phyloP scores from a whole-genome alignment of 2,329 filamentous ascomycete species.

The Cytospora piceicola region DNA sequence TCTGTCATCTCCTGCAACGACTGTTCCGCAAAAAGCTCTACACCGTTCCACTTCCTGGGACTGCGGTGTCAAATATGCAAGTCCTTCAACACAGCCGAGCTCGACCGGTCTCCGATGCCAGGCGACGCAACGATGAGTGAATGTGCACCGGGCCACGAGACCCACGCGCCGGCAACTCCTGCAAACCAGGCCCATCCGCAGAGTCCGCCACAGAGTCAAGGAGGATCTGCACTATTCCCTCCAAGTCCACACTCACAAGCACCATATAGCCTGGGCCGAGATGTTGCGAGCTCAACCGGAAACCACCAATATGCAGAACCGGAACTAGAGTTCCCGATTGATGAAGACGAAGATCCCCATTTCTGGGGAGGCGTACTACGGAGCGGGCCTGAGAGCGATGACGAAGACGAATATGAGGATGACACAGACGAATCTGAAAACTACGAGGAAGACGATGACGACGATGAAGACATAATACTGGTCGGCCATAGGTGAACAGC shows the following conservation, averaged over 20 bases:
- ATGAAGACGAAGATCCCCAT: slow-evolving; percentile 54
- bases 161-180: neutral
- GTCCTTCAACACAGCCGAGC: slow-evolving; percentile 71
- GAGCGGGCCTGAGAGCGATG: slow-evolving; percentile 39
- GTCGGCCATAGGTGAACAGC: slow-evolving; percentile 48
- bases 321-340: slow-evolving; percentile 8
- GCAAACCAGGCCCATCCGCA: neutral
- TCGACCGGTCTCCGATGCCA: slow-evolving; percentile 39
- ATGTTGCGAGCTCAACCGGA: neutral
- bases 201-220: neutral
- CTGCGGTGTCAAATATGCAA: slow-evolving; percentile 79
- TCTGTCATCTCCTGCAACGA: slow-evolving; percentile 93
- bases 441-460: slow-evolving; percentile 52
- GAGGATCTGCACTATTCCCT: neutral
- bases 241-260: neutral
- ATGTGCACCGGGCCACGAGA: neutral
- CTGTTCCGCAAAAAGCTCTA: slow-evolving; percentile 84
- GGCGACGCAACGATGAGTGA: neutral
- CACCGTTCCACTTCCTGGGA: slow-evolving; percentile 92
- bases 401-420: slow-evolving; percentile 53
- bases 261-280: neutral
- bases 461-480: slow-evolving; percentile 55
- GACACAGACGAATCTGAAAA: slow-evolving; percentile 47
- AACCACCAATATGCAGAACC: slow-evolving; percentile 12
- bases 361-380: slow-evolving; percentile 42